Percentiles rank a stretch among this genome's conserved stretches.
phyloP scores from a whole-genome alignment of 2,329 filamentous ascomycete species.

The Verticillium albo-atrum region DNA sequence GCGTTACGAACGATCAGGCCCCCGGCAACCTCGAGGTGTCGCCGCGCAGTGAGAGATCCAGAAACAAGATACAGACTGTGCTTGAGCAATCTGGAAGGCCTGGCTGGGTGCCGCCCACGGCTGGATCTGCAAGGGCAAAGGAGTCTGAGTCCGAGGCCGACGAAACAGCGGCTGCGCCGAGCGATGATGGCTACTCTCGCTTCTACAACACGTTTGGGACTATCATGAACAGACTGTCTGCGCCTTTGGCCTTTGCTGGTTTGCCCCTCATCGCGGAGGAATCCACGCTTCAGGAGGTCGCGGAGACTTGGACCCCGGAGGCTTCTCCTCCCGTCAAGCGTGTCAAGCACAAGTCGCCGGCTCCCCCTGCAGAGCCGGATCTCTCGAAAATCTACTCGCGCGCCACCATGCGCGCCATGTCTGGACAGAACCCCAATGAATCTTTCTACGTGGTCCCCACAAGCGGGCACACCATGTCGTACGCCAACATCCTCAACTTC shows the following conservation, averaged over 20 bases:
- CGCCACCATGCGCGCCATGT: slow-evolving; percentile 75
- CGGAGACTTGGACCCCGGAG: background rate
- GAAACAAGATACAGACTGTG: slow-evolving; percentile 51
- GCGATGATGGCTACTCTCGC: slow-evolving; percentile 77
- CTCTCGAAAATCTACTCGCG: slow-evolving; percentile 79
- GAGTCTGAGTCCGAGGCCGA: slow-evolving; percentile 19
- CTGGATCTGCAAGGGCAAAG: slow-evolving; percentile 13
- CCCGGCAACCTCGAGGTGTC: slow-evolving; percentile 63
- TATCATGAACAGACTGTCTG: slow-evolving; percentile 83
- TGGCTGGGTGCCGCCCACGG: slow-evolving; percentile 44
- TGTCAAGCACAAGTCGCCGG: slow-evolving; percentile 27
- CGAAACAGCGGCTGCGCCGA: slow-evolving; percentile 18
- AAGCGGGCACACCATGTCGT: slow-evolving; percentile 86
- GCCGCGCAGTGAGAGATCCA: slow-evolving; percentile 44
- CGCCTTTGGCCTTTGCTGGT: slow-evolving; percentile 87
- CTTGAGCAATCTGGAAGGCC: slow-evolving; percentile 51
- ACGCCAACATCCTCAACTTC: slow-evolving; percentile 79
- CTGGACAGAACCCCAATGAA: slow-evolving; percentile 59
- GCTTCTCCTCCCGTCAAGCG: slow-evolving; percentile 19
- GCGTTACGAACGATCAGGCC: slow-evolving; percentile 68
- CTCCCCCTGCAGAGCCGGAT: slow-evolving; percentile 58
- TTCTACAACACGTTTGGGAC: slow-evolving; percentile 93
- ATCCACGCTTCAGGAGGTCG: slow-evolving; percentile 11
- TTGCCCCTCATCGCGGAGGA: slow-evolving; percentile 67
- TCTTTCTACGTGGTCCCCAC: slow-evolving; percentile 95